A percentile compares a stretch with the other conserved stretches of the same genome.
Conservation (phyloP, 2,329 filamentous ascomycete species). For the Xylariaceae sp. region DNA sequence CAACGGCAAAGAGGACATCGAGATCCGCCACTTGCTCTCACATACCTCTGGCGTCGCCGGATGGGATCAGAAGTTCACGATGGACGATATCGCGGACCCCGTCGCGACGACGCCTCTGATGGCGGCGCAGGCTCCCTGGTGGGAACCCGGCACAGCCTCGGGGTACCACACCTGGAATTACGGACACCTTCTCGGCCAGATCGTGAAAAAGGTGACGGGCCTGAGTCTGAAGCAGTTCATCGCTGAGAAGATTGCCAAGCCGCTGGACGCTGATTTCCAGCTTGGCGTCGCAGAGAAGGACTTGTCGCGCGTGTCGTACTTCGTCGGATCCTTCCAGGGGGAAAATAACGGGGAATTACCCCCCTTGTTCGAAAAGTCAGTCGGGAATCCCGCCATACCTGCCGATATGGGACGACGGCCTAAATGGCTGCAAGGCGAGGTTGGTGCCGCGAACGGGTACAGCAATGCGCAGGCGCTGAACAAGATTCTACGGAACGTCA, state of each 20-base stretch:
- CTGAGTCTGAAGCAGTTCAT: slow-evolving; percentile 38
- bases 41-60: slow-evolving; percentile 35
- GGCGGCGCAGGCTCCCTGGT: slow-evolving; percentile 38
- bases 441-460: slow-evolving; percentile 42
- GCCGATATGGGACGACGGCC: slow-evolving; percentile 25
- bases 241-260: slow-evolving; percentile 33
- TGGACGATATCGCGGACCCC: slow-evolving; percentile 33
- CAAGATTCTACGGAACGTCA: slow-evolving; percentile 52
- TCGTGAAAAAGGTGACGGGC: slow-evolving; percentile 38
- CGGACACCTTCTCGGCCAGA: slow-evolving; percentile 39
- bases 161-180: slow-evolving; percentile 38
- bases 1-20: slow-evolving; percentile 36
- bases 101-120: slow-evolving; percentile 31
- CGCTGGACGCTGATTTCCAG: slow-evolving; percentile 42
- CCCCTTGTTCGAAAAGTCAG: slow-evolving; percentile 31
- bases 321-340: slow-evolving; percentile 26
- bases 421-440: slow-evolving; percentile 36
- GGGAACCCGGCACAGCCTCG: slow-evolving; percentile 37
- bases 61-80: slow-evolving; percentile 31
- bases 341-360: slow-evolving; percentile 16
- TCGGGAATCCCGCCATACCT: slow-evolving; percentile 24
- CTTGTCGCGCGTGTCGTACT: slow-evolving; percentile 35
- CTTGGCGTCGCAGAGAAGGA: slow-evolving; percentile 40
- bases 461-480: slow-evolving; percentile 40
- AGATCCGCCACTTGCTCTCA: slow-evolving; percentile 37